Conservation (phyloP, 1,284 basidiomycete genomes). For the Apiotrichum gamsii region DNA sequence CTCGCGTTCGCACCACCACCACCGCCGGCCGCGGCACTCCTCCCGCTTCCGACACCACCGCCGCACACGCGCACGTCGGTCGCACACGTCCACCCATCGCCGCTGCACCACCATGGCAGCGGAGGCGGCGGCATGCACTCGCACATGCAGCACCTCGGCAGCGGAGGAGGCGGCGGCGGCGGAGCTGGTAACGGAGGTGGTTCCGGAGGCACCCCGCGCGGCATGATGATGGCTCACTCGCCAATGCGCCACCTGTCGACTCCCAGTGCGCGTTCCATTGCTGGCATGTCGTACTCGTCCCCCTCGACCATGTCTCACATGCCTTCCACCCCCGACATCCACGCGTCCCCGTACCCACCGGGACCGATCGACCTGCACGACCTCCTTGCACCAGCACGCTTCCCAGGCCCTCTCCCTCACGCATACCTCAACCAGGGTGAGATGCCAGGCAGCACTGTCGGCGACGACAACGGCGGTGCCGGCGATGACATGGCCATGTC, state of each 20-base stretch:
- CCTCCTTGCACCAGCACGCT: constrained; percentile 14
- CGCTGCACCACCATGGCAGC: constrained; percentile 11
- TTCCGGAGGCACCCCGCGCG: constrained; percentile 6
- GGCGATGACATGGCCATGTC: background rate
- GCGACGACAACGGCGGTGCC: background rate
- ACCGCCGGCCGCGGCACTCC: constrained; percentile 7
- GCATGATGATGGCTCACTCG: constrained; percentile 2
- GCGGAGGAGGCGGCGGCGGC: no score
- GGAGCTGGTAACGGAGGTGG: no score
- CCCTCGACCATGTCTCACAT: constrained; percentile 18
- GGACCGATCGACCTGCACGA: constrained; percentile 19
- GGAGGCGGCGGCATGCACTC: no score
- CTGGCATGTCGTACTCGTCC: constrained; percentile 13
- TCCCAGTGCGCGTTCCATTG: constrained; percentile 5
- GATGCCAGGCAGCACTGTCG: constrained; percentile 12
- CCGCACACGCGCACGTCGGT: constrained; percentile 5
- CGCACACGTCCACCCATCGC: constrained; percentile 2
- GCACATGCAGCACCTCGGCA: background rate
- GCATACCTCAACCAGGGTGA: constrained; percentile 19
- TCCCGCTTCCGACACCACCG: constrained; percentile 14
- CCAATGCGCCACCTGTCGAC: constrained; percentile 11
- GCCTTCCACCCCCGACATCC: constrained; percentile 17
- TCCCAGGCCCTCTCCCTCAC: constrained; percentile 16
- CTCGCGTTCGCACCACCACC: constrained; percentile 11
- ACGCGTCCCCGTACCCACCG: constrained; percentile 12